phyloP scores from a whole-genome alignment of 2,329 filamentous ascomycete genomes.

The Nemania abortiva region DNA sequence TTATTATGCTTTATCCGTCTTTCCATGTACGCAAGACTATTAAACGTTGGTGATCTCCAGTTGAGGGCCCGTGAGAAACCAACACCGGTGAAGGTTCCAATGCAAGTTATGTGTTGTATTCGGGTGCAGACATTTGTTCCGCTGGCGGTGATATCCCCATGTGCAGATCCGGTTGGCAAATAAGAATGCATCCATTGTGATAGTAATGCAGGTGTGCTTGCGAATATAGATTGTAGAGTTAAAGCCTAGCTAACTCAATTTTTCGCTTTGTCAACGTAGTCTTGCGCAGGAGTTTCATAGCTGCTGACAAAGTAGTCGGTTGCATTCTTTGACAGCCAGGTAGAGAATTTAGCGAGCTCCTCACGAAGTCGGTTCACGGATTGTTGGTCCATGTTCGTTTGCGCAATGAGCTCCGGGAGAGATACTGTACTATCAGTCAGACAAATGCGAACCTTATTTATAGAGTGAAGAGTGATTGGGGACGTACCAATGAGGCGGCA shows the following conservation, averaged over 20 bases:
- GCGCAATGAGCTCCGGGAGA: conserved; percentile 91
- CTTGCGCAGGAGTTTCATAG: conserved; percentile 78
- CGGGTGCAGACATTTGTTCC: background rate
- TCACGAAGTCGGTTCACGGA: conserved; percentile 89
- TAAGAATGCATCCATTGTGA: background rate
- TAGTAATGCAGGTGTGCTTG: background rate
- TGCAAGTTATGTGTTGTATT: background rate
- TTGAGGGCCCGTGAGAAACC: background rate
- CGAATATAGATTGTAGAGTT: background rate
- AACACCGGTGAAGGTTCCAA: background rate
- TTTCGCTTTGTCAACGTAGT: conserved; percentile 77
- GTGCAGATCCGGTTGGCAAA: background rate
- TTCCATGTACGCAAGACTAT: background rate
- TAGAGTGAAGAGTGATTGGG: background rate
- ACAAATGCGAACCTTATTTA: conserved; percentile 1
- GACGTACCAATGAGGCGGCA: conserved; percentile 85
- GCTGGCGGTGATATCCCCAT: background rate
- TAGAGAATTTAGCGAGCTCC: conserved; percentile 86
- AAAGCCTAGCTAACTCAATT: conserved; percentile 39
- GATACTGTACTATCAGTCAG: conserved; percentile 69
- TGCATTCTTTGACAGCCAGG: conserved; percentile 84
- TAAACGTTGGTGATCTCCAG: background rate
- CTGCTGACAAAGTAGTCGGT: conserved; percentile 81
- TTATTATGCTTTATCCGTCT: background rate
- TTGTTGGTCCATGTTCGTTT: conserved; percentile 97